Evolutionary conservation across 2,329 filamentous ascomycete species (phyloP).

Genomic region (Grosmannia huntii): DNA sequence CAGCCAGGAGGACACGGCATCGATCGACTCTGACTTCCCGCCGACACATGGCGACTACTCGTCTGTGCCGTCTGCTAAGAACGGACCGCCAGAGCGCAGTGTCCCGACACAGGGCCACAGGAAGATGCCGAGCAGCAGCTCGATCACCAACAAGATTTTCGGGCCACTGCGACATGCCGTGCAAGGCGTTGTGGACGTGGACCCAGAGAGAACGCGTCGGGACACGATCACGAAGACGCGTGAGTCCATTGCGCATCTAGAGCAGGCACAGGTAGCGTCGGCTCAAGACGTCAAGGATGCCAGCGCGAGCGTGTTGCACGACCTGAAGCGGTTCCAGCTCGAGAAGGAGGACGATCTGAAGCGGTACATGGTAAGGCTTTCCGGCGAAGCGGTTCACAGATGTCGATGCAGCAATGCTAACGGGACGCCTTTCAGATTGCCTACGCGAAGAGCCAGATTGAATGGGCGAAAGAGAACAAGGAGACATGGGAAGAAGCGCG

Average conservation of each 20-base stretch:
- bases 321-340: conserved; percentile 81
- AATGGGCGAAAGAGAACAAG: conserved; percentile 85
- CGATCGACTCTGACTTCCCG: conserved; percentile 92
- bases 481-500: conserved; percentile 89
- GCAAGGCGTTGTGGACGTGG: conserved; percentile 89
- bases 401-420: conserved; percentile 11
- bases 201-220: conserved; percentile 81
- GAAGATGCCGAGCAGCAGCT: conserved; percentile 73
- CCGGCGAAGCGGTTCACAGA: too few relatives aligned
- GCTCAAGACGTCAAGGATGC: conserved; percentile 90
- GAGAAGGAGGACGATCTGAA: conserved; percentile 93
- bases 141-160: conserved; percentile 88
- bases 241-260: conserved; percentile 73
- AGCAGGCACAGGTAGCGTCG: conserved; percentile 79
- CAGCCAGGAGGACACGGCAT: conserved; percentile 65
- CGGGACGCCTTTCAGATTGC: conserved; percentile 48
- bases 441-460: conserved; percentile 83
- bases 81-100: conserved; percentile 49
- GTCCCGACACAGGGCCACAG: conserved; percentile 44
- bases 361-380: conserved; percentile 75
- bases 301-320: conserved; percentile 74
- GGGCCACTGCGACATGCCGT: conserved; percentile 91
- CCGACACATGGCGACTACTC: conserved; percentile 68
- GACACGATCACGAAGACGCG: conserved; percentile 94
- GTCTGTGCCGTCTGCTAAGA: conserved; percentile 57